Conservation (phyloP, 371 early-diverging fungal genomes). For the Blastocladiella emersonii region DNA sequence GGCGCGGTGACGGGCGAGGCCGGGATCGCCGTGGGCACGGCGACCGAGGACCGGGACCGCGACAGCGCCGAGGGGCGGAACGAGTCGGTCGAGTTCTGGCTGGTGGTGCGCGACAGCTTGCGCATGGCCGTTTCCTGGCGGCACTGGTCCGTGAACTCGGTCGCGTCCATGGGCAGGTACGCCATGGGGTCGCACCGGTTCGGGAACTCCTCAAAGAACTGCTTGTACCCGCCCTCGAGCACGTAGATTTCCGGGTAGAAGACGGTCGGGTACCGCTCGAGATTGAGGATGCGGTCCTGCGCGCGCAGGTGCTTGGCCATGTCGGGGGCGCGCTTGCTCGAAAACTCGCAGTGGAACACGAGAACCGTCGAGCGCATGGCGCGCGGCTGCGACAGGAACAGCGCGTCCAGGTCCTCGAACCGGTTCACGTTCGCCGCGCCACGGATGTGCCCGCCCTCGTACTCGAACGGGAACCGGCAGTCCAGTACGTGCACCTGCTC, state of each 20-base stretch:
- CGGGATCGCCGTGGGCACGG: no score
- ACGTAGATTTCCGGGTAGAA: constrained; percentile 78
- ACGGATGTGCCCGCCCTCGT: constrained; percentile 70
- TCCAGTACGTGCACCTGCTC: constrained; percentile 51
- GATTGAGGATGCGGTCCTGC: constrained; percentile 56
- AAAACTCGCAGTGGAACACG: constrained; percentile 88
- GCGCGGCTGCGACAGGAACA: constrained; percentile 14
- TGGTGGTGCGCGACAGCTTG: background rate
- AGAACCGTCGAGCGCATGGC: constrained; percentile 31
- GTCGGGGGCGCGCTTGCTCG: constrained; percentile 64
- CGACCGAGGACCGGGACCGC: no score
- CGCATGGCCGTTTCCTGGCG: constrained; percentile 5
- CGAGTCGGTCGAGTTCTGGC: background rate
- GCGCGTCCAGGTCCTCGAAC: constrained; percentile 23
- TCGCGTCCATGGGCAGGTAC: constrained; percentile 51
- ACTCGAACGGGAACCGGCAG: constrained; percentile 80
- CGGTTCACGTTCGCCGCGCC: constrained; percentile 54
- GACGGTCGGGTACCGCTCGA: constrained; percentile 54
- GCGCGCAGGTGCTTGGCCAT: constrained; percentile 53
- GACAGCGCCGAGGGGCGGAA: background rate
- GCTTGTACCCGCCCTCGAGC: constrained; percentile 75
- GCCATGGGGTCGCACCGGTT: constrained; percentile 44
- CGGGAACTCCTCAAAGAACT: constrained; percentile 39
- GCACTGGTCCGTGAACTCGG: constrained; percentile 12
- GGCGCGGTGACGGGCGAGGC: no score